Evolutionary conservation across 2,329 filamentous ascomycete genomes (phyloP).

Genomic region (Cercospora zeae-maydis): DNA sequence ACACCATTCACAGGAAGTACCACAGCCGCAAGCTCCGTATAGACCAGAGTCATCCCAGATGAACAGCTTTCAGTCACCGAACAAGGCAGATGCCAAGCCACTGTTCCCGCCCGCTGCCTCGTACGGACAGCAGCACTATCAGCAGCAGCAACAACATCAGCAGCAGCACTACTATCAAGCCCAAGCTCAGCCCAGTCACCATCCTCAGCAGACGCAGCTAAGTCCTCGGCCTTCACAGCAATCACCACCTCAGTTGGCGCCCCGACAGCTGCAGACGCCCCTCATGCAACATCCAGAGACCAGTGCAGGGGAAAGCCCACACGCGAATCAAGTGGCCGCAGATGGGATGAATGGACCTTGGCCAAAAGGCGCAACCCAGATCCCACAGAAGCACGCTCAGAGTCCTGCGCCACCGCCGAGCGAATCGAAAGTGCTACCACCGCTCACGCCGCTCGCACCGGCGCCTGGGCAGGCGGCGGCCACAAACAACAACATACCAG

Average conservation of each 20-base stretch:
- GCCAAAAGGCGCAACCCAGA: slow-evolving; percentile 30
- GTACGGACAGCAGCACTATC: slow-evolving; percentile 4
- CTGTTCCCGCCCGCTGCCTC: slow-evolving; percentile 9
- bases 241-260: slow-evolving; percentile 1
- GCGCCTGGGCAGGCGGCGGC: slow-evolving; percentile 28
- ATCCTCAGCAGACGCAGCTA: neutral
- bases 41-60: slow-evolving; percentile 27
- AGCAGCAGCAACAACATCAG: slow-evolving; percentile 1
- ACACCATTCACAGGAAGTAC: slow-evolving; percentile 14
- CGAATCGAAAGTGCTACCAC: slow-evolving; percentile 26
- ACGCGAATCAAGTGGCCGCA: slow-evolving; percentile 28
- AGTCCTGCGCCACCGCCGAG: slow-evolving; percentile 17
- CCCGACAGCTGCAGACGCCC: slow-evolving; percentile 14
- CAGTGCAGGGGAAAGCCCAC: slow-evolving; percentile 12
- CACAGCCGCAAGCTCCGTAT: slow-evolving; percentile 13
- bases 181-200: neutral
- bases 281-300: slow-evolving; percentile 19
- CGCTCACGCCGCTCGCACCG: slow-evolving; percentile 28
- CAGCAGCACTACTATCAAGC: neutral
- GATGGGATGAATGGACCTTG: slow-evolving; percentile 37
- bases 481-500: slow-evolving; percentile 27
- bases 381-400: slow-evolving; percentile 34
- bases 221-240: slow-evolving; percentile 5
- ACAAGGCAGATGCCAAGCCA: slow-evolving; percentile 23
- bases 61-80: slow-evolving; percentile 33